Evolutionary conservation across 2,329 filamentous ascomycete genomes (phyloP), one percentile per base, ranked within the genome.

Genomic region (Exophiala lecanii-corni): DNA sequence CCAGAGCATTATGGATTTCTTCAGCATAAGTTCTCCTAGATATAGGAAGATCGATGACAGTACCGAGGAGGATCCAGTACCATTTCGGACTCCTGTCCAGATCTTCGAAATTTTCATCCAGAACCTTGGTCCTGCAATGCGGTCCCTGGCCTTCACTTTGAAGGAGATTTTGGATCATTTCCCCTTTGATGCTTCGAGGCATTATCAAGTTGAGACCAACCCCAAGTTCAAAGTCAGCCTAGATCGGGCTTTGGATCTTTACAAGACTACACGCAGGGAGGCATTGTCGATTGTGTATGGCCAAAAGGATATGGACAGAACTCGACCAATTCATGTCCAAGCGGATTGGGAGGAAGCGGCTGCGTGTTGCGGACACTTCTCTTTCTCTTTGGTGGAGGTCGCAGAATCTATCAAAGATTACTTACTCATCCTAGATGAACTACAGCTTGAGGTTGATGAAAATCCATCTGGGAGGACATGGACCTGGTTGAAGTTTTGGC

Each of bases 281-380:
- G 89, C 92, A 0, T 70, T 98, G 5, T 75, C 81, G 43, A 76
- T 84, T 44, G 73, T 98, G 1, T 97, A 98, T 63, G 81, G 78
- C 50, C 85, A 78, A 39, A 88, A 89, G 47, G 82, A 89, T 55
- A 72, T 89, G 28, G 79, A 78, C 9, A 79, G 79, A 45, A 71
- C 80, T 2, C 76, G 80, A 31, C 82, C 84, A 0, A 75, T 87
- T 39, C 84, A 84, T 49, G 76, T 91, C 6, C 84, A 94, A 59
- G 92, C 91, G 2, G 92, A 97, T 62, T 89, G 95, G 44, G 92
- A 98, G 62, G 92, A 98, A 64, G 89, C 97, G 9, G 89, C 91
- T 30, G 91, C 92, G n/a, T 94, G 89, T 43, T 98, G 92, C 59
- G 91, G 92, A 0, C 89, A 97, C 64, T 98, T 97, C 60, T 91